phyloP scores from a whole-genome alignment of 2,329 filamentous ascomycete genomes.

The Fusarium foetens region DNA sequence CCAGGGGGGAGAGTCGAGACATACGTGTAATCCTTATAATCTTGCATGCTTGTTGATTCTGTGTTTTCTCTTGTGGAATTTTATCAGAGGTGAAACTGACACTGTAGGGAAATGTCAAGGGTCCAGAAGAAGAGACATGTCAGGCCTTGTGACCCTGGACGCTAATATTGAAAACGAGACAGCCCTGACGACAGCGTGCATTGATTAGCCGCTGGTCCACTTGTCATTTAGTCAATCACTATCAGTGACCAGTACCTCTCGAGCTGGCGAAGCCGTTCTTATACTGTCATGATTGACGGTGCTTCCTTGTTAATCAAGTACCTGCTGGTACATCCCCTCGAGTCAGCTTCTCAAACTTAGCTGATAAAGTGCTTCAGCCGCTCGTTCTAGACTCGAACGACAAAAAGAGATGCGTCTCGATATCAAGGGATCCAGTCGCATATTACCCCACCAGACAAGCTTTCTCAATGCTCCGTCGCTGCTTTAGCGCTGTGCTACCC shows the following conservation, averaged over 20 bases:
- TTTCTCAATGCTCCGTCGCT: conserved; percentile 31
- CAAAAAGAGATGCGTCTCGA: neutral
- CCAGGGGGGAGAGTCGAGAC: neutral
- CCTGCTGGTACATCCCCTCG: neutral
- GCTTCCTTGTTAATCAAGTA: neutral
- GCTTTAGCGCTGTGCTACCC: conserved; percentile 24
- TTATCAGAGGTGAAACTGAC: conserved; percentile 12
- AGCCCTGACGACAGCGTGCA: conserved; percentile 33
- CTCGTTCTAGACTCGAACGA: conserved; percentile 8
- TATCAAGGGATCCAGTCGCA: neutral
- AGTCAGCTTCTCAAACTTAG: neutral
- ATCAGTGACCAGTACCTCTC: neutral
- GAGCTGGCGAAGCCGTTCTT: neutral
- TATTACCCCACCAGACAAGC: conserved; percentile 36
- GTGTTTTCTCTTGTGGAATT: neutral
- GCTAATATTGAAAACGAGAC: conserved; percentile 20
- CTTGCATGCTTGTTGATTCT: neutral
- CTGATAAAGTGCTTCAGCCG: neutral
- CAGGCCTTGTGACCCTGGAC: conserved; percentile 28
- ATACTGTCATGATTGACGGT: neutral
- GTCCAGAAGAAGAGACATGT: neutral
- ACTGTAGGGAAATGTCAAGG: conserved; percentile 18
- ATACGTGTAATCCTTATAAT: conserved; percentile 1
- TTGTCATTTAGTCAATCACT: conserved; percentile 20
- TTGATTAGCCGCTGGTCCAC: conserved; percentile 24